phyloP scores from a whole-genome alignment of 768 basidiomycete genomes.

The Suillus ampliporus region DNA sequence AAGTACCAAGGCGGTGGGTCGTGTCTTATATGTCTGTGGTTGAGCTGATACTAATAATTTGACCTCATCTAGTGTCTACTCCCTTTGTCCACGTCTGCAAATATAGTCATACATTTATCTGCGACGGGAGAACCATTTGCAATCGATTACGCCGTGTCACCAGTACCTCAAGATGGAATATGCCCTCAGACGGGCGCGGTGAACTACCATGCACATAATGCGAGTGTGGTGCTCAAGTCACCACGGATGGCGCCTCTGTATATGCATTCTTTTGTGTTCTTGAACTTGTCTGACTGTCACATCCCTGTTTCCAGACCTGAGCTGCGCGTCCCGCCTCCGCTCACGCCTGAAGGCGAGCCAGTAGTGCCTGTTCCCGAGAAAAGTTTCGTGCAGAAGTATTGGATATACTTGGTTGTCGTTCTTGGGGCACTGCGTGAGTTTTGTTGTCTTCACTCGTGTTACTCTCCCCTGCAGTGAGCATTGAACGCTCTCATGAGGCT shows the following conservation, averaged over 20 bases:
- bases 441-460: not conserved
- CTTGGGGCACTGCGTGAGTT: constrained; percentile 64
- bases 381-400: constrained; percentile 87
- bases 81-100: constrained; percentile 54
- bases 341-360: constrained; percentile 69
- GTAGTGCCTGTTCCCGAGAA: constrained; percentile 69
- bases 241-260: constrained; percentile 64
- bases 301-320: constrained; percentile 56
- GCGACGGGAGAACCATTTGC: constrained; percentile 58
- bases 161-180: constrained; percentile 70
- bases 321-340: constrained; percentile 67
- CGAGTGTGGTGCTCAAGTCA: constrained; percentile 58
- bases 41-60: constrained; percentile 14
- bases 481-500: not conserved
- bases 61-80: constrained; percentile 66
- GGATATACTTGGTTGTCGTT: constrained; percentile 77
- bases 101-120: constrained; percentile 60
- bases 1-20: constrained; percentile 50
- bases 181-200: constrained; percentile 49
- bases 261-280: constrained; percentile 26
- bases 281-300: not conserved
- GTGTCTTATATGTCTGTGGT: constrained; percentile 50
- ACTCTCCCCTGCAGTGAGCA: not conserved
- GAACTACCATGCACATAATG: constrained; percentile 44
- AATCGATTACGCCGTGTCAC: constrained; percentile 73